Evolutionary conservation across 2,329 filamentous ascomycete species (phyloP), one percentile per base, ranked within the genome.

Genomic region (Ascochyta viciae-villosae): DNA sequence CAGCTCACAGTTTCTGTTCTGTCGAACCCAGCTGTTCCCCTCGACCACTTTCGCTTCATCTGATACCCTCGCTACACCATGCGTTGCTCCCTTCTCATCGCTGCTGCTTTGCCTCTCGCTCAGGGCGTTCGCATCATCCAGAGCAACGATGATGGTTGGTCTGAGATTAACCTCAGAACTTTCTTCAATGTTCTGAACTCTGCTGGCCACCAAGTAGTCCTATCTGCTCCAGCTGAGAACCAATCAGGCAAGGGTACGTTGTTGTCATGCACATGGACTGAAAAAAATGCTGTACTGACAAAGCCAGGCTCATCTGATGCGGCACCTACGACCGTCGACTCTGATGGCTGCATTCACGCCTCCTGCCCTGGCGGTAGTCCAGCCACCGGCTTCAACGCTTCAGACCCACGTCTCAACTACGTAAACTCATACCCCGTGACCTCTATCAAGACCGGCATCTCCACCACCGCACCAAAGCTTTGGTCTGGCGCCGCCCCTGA

Each of bases 121-220:
- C 67, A 68, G 37, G 71, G 65, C 24, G 49, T 71, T 12, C 71
- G 71, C 37, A 70, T 74, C 65, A 69, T 91, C 50, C 85, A 88
- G 53, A 83, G 83, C 61, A 91, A 91, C 73, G 88, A 91, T 62
- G 89, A 91, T 68, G 88, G 89, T 31, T 91, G 89, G 89, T 87
- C 88, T 5, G 88, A 90, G 76, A 81, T 82, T 37, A 89, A 90
- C 66, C 76, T 88, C 45, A 83, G 88, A 15, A 80, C 81, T 0
- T 77, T 90, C 47, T 84, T 88, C 74, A 74, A 84, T 48, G 78
- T 80, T 12, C 75, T 91, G 37, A 80, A 75, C 9, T 73, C 74
- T 1, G 81, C 83, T 2, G 85, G 85, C 0, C 83, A 90, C 63
- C 78, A 85, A 9, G 85, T 86, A 8, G 78, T 90, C 9, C 78